phyloP scores from a whole-genome alignment of 345 rosid species.

The Tarenaya hassleriana region DNA sequence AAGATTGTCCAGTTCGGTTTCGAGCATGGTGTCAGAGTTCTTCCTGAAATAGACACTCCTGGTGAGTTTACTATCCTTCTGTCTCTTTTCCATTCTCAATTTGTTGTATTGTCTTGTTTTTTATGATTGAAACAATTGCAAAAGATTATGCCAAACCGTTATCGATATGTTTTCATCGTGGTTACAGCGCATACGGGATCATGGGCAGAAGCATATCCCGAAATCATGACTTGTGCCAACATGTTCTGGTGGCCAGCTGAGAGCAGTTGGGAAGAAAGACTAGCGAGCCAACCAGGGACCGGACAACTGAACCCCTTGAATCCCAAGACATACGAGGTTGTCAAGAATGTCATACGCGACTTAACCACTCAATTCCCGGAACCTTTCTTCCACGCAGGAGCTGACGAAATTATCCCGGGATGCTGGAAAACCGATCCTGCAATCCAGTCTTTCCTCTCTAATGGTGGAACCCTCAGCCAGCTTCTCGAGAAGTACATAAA shows the following conservation, averaged over 20 bases:
- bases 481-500: conserved; percentile 57
- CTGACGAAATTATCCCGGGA: conserved; percentile 68
- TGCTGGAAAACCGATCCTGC: conserved; percentile 73
- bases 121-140: conserved; percentile 10
- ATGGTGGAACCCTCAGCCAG: conserved; percentile 59
- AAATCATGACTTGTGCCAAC: conserved; percentile 71
- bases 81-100: background rate
- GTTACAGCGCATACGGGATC: conserved; percentile 67
- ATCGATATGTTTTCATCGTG: background rate
- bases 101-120: conserved; percentile 5
- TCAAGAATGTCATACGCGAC: conserved; percentile 53
- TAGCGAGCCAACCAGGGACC: conserved; percentile 78
- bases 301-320: conserved; percentile 82
- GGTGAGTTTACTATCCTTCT: conserved; percentile 37
- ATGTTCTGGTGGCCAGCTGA: conserved; percentile 85
- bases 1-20: conserved; percentile 55
- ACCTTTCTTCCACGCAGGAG: conserved; percentile 65
- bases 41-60: conserved; percentile 84
- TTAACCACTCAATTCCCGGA: conserved; percentile 53
- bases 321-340: conserved; percentile 64
- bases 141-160: background rate
- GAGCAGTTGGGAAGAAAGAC: conserved; percentile 43
- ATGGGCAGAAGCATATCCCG: conserved; percentile 83
- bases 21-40: conserved; percentile 71
- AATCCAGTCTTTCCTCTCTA: conserved; percentile 49